Evolutionary conservation across 2,329 filamentous ascomycete genomes (phyloP).

Genomic region (Phialophora verrucosa): DNA sequence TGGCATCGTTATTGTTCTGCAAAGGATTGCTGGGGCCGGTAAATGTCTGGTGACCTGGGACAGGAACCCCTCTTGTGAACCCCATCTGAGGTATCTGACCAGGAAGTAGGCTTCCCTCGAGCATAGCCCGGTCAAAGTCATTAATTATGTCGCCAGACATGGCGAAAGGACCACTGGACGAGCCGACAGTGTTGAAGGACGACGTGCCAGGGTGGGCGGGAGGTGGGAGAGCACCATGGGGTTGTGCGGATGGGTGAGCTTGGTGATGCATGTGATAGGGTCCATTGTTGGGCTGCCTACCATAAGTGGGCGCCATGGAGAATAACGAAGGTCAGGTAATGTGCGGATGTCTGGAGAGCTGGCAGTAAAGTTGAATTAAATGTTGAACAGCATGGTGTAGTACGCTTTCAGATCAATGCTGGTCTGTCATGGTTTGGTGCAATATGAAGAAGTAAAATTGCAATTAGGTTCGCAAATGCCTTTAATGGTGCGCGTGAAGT

Average conservation of each 20-base stretch:
- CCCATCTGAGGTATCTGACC: constrained; percentile 88
- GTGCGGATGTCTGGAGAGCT: constrained; percentile 6
- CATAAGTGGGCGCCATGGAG: constrained; percentile 65
- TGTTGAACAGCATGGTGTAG: constrained; percentile 20
- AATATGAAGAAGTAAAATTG: too few relatives aligned
- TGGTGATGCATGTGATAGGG: constrained; percentile 64
- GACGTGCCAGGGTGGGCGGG: constrained; percentile 69
- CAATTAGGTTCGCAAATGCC: too few relatives aligned
- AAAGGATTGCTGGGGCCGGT: constrained; percentile 33
- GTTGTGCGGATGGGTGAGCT: constrained; percentile 53
- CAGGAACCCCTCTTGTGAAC: constrained; percentile 75
- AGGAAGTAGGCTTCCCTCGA: constrained; percentile 67
- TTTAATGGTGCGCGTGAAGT: too few relatives aligned
- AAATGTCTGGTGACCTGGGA: constrained; percentile 63
- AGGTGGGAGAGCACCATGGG: constrained; percentile 55
- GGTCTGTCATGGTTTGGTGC: too few relatives aligned
- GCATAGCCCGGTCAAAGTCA: constrained; percentile 58
- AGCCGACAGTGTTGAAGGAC: constrained; percentile 64
- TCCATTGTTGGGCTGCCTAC: constrained; percentile 62
- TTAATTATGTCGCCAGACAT: constrained; percentile 56
- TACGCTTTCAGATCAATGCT: too few relatives aligned
- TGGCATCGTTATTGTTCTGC: constrained; percentile 63
- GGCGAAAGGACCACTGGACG: constrained; percentile 37
- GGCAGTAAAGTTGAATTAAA: constrained; percentile 17
- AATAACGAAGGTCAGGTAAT: too few relatives aligned